phyloP scores from a whole-genome alignment of 495 filamentous ascomycete species.

The Haplographium delicatum region DNA sequence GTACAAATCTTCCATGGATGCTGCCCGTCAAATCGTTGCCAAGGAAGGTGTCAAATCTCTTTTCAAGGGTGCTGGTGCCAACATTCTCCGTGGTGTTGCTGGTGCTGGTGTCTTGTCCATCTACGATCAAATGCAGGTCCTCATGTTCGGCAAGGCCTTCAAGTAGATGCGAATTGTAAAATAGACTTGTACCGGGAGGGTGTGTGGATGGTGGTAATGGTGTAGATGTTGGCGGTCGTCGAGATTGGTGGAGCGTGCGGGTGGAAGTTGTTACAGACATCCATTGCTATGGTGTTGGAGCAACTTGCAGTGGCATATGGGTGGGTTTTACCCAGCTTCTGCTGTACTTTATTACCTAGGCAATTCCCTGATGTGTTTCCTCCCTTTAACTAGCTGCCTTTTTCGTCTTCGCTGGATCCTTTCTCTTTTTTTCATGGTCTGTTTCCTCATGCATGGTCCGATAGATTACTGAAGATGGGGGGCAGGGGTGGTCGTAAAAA shows the following conservation, averaged over 20 bases:
- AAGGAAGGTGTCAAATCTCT: slow-evolving; percentile 95
- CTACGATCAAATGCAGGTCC: slow-evolving; percentile 98
- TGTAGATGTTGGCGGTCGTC: slow-evolving; percentile 29
- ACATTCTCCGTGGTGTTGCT: slow-evolving; percentile 99
- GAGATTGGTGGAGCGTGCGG: slow-evolving; percentile 26
- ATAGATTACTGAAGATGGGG: slow-evolving; percentile 25
- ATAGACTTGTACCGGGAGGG: slow-evolving; percentile 11
- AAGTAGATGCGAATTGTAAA: slow-evolving; percentile 59
- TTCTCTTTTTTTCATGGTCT: slow-evolving; percentile 20
- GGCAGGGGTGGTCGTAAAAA: slow-evolving; percentile 10
- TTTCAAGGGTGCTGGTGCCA: slow-evolving; percentile 99
- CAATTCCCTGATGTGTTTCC: slow-evolving; percentile 53
- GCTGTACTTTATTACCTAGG: slow-evolving; percentile 59
- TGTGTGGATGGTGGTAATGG: slow-evolving; percentile 27
- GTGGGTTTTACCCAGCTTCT: slow-evolving; percentile 29
- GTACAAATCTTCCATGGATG: slow-evolving; percentile 93
- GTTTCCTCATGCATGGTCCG: slow-evolving; percentile 23
- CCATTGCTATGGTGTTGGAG: slow-evolving; percentile 42
- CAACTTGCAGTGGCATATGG: slow-evolving; percentile 31
- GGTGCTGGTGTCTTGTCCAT: slow-evolving; percentile 99
- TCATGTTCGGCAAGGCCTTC: slow-evolving; percentile 99
- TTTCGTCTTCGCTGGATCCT: slow-evolving; percentile 19
- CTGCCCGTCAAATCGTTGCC: slow-evolving; percentile 90
- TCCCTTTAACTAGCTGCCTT: slow-evolving; percentile 29
- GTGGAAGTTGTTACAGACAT: slow-evolving; percentile 31